phyloP scores from a whole-genome alignment of 176 grass and related monocot species.

The Phragmites australis region DNA sequence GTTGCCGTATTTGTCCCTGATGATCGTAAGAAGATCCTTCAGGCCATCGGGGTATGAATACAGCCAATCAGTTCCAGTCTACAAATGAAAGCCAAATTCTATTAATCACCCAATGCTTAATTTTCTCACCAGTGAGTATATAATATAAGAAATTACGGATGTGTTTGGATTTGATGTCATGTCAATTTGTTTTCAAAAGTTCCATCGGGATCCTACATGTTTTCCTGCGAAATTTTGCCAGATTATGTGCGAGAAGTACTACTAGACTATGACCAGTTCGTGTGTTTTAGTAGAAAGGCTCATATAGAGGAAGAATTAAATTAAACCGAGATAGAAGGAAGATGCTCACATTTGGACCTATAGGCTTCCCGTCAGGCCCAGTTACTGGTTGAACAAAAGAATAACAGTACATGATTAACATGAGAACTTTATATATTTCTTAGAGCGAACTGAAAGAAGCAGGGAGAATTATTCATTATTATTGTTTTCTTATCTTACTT shows the following conservation, averaged over 20 bases:
- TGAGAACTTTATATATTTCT: too few species aligned
- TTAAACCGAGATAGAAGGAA: background rate
- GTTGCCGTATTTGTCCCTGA: conserved; percentile 40
- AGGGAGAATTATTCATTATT: background rate
- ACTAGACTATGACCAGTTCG: background rate
- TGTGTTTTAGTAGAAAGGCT: background rate
- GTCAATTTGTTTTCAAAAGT: background rate
- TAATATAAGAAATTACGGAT: background rate
- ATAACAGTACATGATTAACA: background rate
- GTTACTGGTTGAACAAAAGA: background rate
- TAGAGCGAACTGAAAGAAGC: background rate
- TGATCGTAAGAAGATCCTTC: conserved; percentile 17
- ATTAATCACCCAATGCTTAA: background rate
- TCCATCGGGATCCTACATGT: too few species aligned
- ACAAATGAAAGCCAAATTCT: background rate
- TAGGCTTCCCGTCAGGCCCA: background rate
- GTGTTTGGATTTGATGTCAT: background rate
- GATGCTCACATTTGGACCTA: conserved; percentile 10
- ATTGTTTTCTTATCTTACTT: background rate
- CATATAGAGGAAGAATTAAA: too few species aligned
- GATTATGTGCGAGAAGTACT: too few species aligned
- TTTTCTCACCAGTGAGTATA: too few species aligned
- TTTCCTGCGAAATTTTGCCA: too few species aligned
- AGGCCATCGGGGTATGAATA: conserved; percentile 27
- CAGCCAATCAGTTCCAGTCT: conserved; percentile 11